Percentiles rank a stretch among this genome's conserved stretches.
phyloP scores from a whole-genome alignment of 73 alveolate species.

The Tetrahymena borealis region DNA sequence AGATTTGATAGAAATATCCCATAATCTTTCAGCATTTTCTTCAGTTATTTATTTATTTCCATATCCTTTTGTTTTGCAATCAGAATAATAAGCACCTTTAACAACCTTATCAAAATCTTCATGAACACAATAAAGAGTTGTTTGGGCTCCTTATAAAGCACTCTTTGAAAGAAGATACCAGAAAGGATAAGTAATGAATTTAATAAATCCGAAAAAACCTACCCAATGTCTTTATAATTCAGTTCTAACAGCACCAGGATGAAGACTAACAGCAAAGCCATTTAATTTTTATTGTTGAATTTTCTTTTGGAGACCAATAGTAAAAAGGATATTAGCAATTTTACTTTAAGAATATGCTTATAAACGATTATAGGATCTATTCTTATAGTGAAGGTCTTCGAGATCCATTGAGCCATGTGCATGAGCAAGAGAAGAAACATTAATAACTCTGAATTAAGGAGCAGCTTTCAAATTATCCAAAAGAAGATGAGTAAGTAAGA shows the following conservation, averaged over 20 bases:
- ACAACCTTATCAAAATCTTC: conserved; percentile 2
- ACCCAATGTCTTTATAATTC: conserved; percentile 14
- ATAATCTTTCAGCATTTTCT: conserved; percentile 10
- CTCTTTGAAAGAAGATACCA: conserved; percentile 2
- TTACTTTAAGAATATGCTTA: conserved; percentile 29
- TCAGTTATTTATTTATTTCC: background rate
- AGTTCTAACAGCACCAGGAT: conserved; percentile 41
- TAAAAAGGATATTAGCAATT: conserved; percentile 20
- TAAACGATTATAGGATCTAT: background rate
- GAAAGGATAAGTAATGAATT: background rate
- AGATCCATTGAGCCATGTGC: background rate
- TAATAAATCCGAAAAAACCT: background rate
- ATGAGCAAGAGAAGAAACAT: conserved; percentile 35
- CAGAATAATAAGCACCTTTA: conserved; percentile 31
- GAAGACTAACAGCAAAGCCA: background rate
- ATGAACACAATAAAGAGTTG: conserved; percentile 22
- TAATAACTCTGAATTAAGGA: conserved; percentile 21
- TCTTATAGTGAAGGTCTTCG: conserved; percentile 6
- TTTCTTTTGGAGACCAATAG: conserved; percentile 19
- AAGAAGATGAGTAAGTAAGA: conserved; percentile 20
- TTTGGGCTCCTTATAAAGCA: conserved; percentile 22
- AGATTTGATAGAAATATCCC: conserved; percentile 10
- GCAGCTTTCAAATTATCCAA: conserved; percentile 8
- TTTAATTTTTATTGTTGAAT: conserved; percentile 6
- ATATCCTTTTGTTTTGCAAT: background rate